Conservation (phyloP, 768 basidiomycete species). For the Trametes meyenii region DNA sequence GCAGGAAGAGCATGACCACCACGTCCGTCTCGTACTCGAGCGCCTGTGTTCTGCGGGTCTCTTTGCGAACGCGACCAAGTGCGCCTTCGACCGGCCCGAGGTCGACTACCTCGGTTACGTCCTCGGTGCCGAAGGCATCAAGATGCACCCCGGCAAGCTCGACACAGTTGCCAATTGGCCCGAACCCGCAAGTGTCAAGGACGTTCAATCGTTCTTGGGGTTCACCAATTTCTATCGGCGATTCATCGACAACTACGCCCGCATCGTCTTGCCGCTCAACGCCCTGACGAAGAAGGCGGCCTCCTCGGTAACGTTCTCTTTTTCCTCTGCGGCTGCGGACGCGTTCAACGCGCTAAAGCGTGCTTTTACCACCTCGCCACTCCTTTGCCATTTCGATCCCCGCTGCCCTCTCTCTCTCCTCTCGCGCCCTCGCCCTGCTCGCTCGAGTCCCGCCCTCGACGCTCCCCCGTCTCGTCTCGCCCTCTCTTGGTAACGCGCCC, state of each 20-base stretch:
- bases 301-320: slow-evolving; percentile 19
- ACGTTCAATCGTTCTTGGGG: slow-evolving; percentile 36
- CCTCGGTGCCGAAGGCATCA: slow-evolving; percentile 35
- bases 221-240: too few species aligned
- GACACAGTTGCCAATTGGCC: slow-evolving; percentile 37
- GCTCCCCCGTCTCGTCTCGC: too few species aligned
- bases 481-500: too few species aligned
- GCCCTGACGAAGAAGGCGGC: slow-evolving; percentile 32
- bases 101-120: slow-evolving; percentile 49
- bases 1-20: too few species aligned
- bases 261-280: slow-evolving; percentile 24
- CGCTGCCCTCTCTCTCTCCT: slow-evolving; percentile 21
- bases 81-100: slow-evolving; percentile 41
- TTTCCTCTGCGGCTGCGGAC: slow-evolving; percentile 6
- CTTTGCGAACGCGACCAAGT: slow-evolving; percentile 36
- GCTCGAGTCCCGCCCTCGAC: too few species aligned
- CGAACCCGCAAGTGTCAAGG: slow-evolving; percentile 24
- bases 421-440: slow-evolving; percentile 28
- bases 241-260: slow-evolving; percentile 37
- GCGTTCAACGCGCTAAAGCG: slow-evolving; percentile 38
- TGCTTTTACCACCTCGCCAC: slow-evolving; percentile 24
- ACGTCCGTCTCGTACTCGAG: slow-evolving; percentile 24
- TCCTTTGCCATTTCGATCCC: slow-evolving; percentile 29
- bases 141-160: slow-evolving; percentile 47
- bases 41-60: slow-evolving; percentile 36